These are phyloP conservation scores for Aspergillus heteromorphus DNA, from an alignment of 495 filamentous ascomycete species.

Conservation along the genomic window DNA sequence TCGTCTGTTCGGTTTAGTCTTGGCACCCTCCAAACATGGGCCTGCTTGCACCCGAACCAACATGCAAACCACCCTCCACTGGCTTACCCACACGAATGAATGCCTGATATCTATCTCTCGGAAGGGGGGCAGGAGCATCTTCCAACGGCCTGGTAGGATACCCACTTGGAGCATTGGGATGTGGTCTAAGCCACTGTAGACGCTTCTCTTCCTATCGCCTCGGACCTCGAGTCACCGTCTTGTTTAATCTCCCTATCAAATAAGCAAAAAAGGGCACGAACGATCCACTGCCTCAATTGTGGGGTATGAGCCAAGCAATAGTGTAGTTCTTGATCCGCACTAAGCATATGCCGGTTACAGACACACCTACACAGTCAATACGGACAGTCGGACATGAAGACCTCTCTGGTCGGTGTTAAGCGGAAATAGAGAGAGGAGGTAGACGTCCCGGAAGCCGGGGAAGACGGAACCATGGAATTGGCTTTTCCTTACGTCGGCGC, in stretches of 20 bases:
- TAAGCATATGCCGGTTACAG: not conserved
- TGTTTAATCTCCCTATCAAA: not conserved
- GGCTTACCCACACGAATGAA: not conserved
- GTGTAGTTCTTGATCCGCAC: not conserved
- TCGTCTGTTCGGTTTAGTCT: conserved; percentile 3
- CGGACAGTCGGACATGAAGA: not conserved
- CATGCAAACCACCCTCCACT: not conserved
- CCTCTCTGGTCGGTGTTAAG: not conserved
- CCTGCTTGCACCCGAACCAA: conserved; percentile 7
- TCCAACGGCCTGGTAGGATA: not conserved
- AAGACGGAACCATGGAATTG: not conserved
- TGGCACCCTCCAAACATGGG: conserved; percentile 2
- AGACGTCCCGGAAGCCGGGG: not conserved
- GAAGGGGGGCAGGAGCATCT: too few species aligned
- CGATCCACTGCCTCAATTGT: conserved; percentile 5
- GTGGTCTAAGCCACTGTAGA: not conserved
- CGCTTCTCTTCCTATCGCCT: not conserved
- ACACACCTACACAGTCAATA: not conserved
- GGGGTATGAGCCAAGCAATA: not conserved
- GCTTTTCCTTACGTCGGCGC: not conserved
- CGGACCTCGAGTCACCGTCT: not conserved
- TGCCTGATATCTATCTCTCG: not conserved
- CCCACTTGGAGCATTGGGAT: not conserved
- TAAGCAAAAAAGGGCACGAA: not conserved
- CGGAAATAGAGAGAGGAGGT: not conserved